Percentiles rank a stretch among this genome's conserved stretches.
These are phyloP conservation scores for Mycena alexandri DNA, from an alignment of 768 basidiomycete species.

Conservation along the genomic window DNA sequence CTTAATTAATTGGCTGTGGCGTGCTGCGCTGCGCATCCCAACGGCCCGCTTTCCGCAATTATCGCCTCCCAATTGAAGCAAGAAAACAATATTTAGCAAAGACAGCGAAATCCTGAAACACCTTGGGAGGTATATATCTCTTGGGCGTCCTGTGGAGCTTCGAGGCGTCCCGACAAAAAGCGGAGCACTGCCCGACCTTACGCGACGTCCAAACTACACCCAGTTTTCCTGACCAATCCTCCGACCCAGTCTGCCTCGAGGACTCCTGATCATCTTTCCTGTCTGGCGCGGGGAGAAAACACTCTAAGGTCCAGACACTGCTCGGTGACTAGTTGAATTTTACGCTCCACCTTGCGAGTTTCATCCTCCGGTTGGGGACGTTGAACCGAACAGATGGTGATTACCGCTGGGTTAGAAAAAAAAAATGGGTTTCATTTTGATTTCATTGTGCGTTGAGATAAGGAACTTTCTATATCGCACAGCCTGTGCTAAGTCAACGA, in stretches of 20 bases:
- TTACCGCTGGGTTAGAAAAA: background rate
- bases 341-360: conserved; percentile 8
- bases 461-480: background rate
- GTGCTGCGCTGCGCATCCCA: no score
- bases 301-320: background rate
- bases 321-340: conserved; percentile 1
- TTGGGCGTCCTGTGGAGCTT: background rate
- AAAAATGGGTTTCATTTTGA: background rate
- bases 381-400: background rate
- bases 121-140: background rate
- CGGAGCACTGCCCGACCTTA: conserved; percentile 18
- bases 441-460: conserved; percentile 1
- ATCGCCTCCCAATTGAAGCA: no score
- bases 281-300: background rate
- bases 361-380: background rate
- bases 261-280: background rate
- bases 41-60: no score
- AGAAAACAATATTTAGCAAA: no score
- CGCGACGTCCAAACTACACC: background rate
- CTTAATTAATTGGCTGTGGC: no score
- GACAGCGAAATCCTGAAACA: no score
- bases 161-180: background rate
- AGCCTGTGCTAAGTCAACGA: background rate
- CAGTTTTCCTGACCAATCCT: conserved; percentile 26
- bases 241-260: conserved; percentile 34